Evolutionary conservation across 306 rosid species (phyloP).

Genomic region (Pueraria montana): DNA sequence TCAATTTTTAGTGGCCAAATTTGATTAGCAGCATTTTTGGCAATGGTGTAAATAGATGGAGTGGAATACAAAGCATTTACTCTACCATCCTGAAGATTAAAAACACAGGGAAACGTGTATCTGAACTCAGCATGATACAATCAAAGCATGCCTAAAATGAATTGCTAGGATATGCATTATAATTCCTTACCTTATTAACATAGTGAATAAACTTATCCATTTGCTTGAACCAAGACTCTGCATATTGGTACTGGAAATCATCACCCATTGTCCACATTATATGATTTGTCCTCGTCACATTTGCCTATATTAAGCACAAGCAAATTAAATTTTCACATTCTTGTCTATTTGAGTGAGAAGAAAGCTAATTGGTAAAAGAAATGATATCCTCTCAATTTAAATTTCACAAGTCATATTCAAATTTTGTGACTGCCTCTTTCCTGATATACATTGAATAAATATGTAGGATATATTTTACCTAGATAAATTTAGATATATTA

Average conservation of each 20-base stretch:
- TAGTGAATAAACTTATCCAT: constrained; percentile 92
- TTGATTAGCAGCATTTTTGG: constrained; percentile 79
- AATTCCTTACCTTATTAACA: constrained; percentile 72
- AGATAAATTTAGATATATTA: not conserved
- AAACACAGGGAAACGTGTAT: constrained; percentile 35
- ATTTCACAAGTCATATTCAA: not conserved
- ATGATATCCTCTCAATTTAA: not conserved
- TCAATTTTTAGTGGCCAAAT: constrained; percentile 90
- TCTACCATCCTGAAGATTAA: constrained; percentile 79
- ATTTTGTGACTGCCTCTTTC: not conserved
- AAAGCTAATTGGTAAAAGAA: not conserved
- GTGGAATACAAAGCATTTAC: constrained; percentile 94
- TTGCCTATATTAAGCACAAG: constrained; percentile 62
- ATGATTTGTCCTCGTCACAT: constrained; percentile 86
- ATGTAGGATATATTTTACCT: not conserved
- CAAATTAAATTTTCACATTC: constrained; percentile 33
- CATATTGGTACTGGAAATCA: constrained; percentile 92
- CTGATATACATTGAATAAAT: not conserved
- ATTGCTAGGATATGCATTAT: constrained; percentile 4
- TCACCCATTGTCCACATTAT: constrained; percentile 99
- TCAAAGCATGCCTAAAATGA: not conserved
- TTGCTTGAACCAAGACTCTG: constrained; percentile 93
- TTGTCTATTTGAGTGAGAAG: not conserved
- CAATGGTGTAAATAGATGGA: constrained; percentile 85
- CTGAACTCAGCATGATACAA: constrained; percentile 16